These are phyloP conservation scores for Plasmodium adleri DNA, from an alignment of 169 alveolate genomes.

Conservation along the genomic window DNA sequence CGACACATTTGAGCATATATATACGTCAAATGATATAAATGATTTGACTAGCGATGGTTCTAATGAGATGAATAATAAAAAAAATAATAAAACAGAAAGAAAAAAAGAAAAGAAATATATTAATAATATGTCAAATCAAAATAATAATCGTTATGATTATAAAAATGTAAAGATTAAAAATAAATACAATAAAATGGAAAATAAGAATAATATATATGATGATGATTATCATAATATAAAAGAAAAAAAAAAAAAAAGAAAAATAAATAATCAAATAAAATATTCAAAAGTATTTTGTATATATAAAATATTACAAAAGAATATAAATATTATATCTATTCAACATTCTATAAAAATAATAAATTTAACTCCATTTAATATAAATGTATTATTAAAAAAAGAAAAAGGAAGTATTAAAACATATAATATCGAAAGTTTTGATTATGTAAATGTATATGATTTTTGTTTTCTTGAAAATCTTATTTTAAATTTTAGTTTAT, in stretches of 20 bases:
- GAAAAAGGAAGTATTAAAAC: constrained; percentile 71
- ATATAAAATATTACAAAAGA: neutral
- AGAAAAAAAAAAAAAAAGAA: neutral
- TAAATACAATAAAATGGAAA: neutral
- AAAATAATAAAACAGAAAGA: neutral
- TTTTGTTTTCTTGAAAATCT: constrained; percentile 39
- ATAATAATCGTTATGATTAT: neutral
- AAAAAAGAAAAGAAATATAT: neutral
- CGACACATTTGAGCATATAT: neutral
- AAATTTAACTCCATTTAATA: constrained; percentile 37
- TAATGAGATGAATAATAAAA: neutral
- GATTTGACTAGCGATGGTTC: too few species aligned
- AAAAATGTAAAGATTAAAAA: neutral
- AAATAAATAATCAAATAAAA: neutral
- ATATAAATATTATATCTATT: constrained; percentile 18
- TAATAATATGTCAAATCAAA: neutral
- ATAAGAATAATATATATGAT: too few species aligned
- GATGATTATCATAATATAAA: neutral
- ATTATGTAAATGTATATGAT: constrained; percentile 39
- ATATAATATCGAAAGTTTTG: constrained; percentile 26
- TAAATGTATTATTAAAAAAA: constrained; percentile 37
- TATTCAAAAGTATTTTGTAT: constrained; percentile 35
- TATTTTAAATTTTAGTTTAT: constrained; percentile 41
- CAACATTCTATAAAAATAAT: constrained; percentile 24
- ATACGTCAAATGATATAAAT: neutral